Conservation (phyloP, 208 protist species). For the Naegleria fowleri region DNA sequence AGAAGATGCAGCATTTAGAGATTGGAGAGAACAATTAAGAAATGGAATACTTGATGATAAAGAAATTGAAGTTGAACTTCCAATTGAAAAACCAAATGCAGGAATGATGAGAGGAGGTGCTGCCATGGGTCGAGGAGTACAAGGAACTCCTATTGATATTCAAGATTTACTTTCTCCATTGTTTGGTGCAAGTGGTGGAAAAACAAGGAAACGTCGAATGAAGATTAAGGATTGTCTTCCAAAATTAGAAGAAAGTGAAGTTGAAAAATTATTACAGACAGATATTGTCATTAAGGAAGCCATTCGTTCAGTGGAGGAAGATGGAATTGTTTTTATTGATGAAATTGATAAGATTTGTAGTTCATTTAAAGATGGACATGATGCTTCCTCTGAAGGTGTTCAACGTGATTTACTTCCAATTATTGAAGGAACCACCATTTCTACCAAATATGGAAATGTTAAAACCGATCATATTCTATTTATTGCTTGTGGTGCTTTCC, state of each 20-base stretch:
- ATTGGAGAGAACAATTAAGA: conserved; percentile 8
- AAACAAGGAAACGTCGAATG: conserved; percentile 68
- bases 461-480: conserved; percentile 97
- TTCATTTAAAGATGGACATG: conserved; percentile 62
- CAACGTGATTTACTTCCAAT: conserved; percentile 96
- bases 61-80: conserved; percentile 12
- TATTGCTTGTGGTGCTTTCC: conserved; percentile 94
- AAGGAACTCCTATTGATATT: not conserved
- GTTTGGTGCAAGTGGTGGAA: not conserved
- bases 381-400: conserved; percentile 89
- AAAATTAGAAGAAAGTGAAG: conserved; percentile 78
- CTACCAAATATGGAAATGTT: conserved; percentile 91
- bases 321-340: conserved; percentile 97
- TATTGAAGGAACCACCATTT: conserved; percentile 92
- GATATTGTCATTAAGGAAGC: conserved; percentile 82
- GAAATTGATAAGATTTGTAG: conserved; percentile 98
- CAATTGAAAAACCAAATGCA: conserved; percentile 2
- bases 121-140: not conserved
- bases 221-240: conserved; percentile 84
- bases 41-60: conserved; percentile 20
- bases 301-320: conserved; percentile 85
- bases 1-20: not conserved
- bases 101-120: not conserved
- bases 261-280: conserved; percentile 85
- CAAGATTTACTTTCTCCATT: not conserved